Evolutionary conservation across 345 rosid genomes (phyloP).

Genomic region (Acer negundo): DNA sequence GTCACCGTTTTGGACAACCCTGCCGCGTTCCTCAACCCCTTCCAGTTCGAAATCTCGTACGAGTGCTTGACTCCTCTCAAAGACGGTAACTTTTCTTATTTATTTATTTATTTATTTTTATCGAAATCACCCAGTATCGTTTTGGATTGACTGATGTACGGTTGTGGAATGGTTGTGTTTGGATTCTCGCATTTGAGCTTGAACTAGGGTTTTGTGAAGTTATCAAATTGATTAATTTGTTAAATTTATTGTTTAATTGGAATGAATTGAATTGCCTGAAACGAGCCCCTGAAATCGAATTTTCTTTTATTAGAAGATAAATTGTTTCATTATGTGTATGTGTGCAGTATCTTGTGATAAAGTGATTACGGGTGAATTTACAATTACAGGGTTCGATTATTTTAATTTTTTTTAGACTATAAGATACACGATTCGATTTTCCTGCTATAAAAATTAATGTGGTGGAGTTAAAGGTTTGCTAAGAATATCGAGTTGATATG

Average conservation of each 20-base stretch:
- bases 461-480: not conserved
- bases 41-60: conserved; percentile 97
- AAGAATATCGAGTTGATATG: not conserved
- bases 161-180: not conserved
- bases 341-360: not conserved
- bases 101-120: not conserved
- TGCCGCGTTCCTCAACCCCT: conserved; percentile 78
- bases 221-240: not conserved
- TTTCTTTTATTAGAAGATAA: no score
- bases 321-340: not conserved
- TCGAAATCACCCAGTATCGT: not conserved
- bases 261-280: not conserved
- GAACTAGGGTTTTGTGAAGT: conserved; percentile 11
- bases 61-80: conserved; percentile 95
- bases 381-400: not conserved
- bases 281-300: not conserved
- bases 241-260: not conserved
- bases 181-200: not conserved
- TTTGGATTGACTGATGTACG: not conserved
- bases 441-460: not conserved
- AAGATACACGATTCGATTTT: not conserved
- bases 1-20: conserved; percentile 91
- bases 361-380: not conserved
- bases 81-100: conserved; percentile 57
- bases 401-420: not conserved